A percentile compares a stretch with the other conserved stretches of the same genome.
These are phyloP conservation scores for Obelidium mucronatum DNA, from an alignment of 192 early-diverging fungal species.

Conservation along the genomic window DNA sequence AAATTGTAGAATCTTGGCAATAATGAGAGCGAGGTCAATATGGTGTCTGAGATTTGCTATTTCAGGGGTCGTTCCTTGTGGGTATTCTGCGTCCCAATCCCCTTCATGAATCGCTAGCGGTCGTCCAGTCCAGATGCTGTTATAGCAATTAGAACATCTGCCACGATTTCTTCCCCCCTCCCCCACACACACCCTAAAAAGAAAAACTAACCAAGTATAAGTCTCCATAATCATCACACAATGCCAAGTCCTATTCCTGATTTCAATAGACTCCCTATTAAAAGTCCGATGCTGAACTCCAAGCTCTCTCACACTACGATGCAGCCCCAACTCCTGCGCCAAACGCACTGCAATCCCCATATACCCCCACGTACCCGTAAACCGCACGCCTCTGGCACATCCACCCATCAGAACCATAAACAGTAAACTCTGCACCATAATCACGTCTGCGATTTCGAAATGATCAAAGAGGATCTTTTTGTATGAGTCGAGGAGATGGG, in stretches of 20 bases:
- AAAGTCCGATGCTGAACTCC: conserved; percentile 30
- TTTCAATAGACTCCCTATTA: conserved; percentile 7
- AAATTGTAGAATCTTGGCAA: conserved; percentile 27
- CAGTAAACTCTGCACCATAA: conserved; percentile 26
- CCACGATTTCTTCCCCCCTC: too few relatives aligned
- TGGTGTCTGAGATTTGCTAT: conserved; percentile 14
- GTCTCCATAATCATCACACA: conserved; percentile 38
- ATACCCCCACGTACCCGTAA: conserved; percentile 28
- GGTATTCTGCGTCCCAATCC: conserved; percentile 38
- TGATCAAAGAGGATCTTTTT: conserved; percentile 36
- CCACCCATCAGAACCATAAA: conserved; percentile 28
- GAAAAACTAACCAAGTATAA: conserved; percentile 12
- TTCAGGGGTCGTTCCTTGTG: conserved; percentile 8
- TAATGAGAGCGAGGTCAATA: conserved; percentile 33
- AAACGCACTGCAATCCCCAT: conserved; percentile 34
- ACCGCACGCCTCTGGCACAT: conserved; percentile 8
- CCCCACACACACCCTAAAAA: too few relatives aligned
- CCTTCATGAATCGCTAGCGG: conserved; percentile 29
- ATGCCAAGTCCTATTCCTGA: conserved; percentile 33
- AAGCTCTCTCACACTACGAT: conserved; percentile 14
- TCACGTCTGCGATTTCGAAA: conserved; percentile 27
- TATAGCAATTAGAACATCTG: not conserved
- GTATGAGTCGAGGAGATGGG: conserved; percentile 13
- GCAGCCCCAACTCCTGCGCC: conserved; percentile 33
- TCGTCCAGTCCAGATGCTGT: conserved; percentile 34